Evolutionary conservation across 176 grass and related monocot species (phyloP), one percentile per base, ranked within the genome.

Genomic region (Chloris gayana): DNA sequence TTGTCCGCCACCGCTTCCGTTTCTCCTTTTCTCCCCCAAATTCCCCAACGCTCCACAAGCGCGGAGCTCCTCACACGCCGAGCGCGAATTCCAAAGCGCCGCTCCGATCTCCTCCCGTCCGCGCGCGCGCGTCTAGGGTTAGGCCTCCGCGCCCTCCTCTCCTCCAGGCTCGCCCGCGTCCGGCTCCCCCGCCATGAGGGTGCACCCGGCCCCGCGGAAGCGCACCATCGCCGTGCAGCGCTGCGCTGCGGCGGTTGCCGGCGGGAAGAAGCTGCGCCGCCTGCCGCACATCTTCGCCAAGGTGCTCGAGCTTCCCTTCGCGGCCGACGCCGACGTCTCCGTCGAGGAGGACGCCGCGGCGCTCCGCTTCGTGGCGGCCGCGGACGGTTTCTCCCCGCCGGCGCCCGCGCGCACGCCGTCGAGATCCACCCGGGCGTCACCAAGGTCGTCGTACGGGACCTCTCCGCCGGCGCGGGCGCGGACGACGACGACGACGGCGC

Each of bases 271-370:
- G 79, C 92, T 99, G 45, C 88, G 96, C 21, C 96, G 96, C 47
- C 88, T 99, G 51, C 92, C 96, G 24, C 96, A 99, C 86, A 87
- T 99, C 67, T 99, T 99, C 82, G 91, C 88, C 27, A 88, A 94
- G 87, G 88, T 99, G 38, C 88, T 99, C 9, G 96, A 99, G 90
- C 96, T 99, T 17, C 96, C 96, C 1, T 95, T 95, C 88, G 85
- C 77, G 2, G 92, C 96, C 22, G 96, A 99, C 51, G 90, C 96
- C 3, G 92, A 99, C 78, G 96, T 99, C 19, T 44, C 78, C 41
- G 42, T 98, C 7, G 86, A 95, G 86, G 96, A 99, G 82, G 92
- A 90, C 41, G 77, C 90, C 9, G 80, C 59, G 30, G 86, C 81
- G 54, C 94, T 99, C 72, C 96, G 96, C 24, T 99, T 99, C 75